phyloP scores from a whole-genome alignment of 2,329 filamentous ascomycete species.

The Emmonsia crescens region DNA sequence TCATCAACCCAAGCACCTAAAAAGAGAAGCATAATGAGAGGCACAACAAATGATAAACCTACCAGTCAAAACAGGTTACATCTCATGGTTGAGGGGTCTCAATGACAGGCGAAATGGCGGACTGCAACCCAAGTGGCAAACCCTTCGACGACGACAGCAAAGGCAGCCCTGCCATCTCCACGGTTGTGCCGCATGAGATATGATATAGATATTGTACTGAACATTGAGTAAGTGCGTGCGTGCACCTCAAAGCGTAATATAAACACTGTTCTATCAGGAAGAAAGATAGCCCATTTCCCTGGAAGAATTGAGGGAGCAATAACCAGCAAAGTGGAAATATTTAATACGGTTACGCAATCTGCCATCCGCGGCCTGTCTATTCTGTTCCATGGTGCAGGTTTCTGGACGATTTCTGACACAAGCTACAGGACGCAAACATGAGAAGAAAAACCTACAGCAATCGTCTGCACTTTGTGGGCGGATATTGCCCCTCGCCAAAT shows the following conservation, averaged over 20 bases:
- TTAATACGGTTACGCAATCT: neutral
- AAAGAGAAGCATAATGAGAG: no score
- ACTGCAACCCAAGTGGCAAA: neutral
- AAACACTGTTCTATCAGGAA: neutral
- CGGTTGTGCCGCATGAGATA: neutral
- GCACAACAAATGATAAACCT: no score
- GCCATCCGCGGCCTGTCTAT: no score
- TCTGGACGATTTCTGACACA: no score
- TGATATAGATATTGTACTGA: neutral
- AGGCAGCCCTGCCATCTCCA: neutral
- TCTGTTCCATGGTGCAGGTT: no score
- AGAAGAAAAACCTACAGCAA: no score
- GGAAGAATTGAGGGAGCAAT: neutral
- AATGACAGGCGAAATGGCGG: neutral
- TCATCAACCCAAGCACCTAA: no score
- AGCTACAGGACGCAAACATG: no score
- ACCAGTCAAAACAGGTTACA: neutral
- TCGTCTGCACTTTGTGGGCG: no score
- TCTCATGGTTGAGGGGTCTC: neutral
- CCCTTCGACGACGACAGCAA: neutral
- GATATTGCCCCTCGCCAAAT: no score
- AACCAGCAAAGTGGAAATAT: neutral
- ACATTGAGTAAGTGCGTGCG: neutral
- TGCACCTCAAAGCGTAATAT: neutral
- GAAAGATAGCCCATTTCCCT: neutral